Evolutionary conservation across 2,329 filamentous ascomycete species (phyloP), one percentile per base, ranked within the genome.

Genomic region (Cadophora sp.): DNA sequence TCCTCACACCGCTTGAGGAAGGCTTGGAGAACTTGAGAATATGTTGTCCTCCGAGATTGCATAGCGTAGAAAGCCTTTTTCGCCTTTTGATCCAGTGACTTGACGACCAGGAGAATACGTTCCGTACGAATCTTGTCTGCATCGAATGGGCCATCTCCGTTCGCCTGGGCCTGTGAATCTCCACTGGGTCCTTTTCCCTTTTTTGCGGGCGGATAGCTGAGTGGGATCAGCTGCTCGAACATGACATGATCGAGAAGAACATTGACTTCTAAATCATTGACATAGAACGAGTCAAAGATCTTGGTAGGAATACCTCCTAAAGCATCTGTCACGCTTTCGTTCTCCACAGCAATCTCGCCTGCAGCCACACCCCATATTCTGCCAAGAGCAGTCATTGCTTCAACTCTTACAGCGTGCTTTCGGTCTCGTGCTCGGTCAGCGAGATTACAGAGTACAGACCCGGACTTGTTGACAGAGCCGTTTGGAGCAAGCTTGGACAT

Each of bases 281-380:
- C 91, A 78, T 97, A 99, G 76, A 91, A 94, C 0, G 91, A 91
- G 76, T 94, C 93, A 70, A 97, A 89, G 55, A 99, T 93, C 70
- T 89, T 91, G 0, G 91, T 91, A 2, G 96, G 95, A 48, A 97
- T 93, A 27, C 90, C 90, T 7, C 90, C 91, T 14, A 99, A 83
- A n/a, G 95, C 86, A 11, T 88, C 83, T 14, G 86, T 87, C 24
- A 97, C 91, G 22, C 86, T 83, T 73, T 97, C 93, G 74, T 95
- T 91, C 16, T 92, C 93, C 63, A 91, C 88, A 27, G 92, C 89
- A 74, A 99, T 92, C 75, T 97, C 94, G 22, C 93, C 92, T 22
- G 91, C 89, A 14, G 93, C 95, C 22, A 97, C 94, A n/a, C 93
- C 94, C 96, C 96, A 99, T 31, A 98, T 89, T 70, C 90, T 92